A percentile compares a stretch with the other conserved stretches of the same genome.
Conservation (phyloP, 306 rosid species). For the Ceratonia siliqua region DNA sequence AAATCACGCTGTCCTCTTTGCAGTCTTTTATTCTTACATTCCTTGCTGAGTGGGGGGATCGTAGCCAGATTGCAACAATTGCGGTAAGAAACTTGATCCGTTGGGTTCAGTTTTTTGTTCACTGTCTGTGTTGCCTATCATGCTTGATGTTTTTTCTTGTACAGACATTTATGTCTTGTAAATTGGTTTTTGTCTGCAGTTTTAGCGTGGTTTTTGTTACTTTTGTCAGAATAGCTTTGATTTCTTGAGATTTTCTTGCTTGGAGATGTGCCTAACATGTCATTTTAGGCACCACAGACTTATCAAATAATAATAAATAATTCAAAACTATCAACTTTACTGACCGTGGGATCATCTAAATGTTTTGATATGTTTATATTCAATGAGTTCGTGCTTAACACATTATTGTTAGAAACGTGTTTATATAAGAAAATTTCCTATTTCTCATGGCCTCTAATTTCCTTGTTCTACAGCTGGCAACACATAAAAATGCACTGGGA, state of each 20-base stretch:
- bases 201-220: too few relatives aligned
- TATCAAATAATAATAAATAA: background rate
- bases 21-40: conserved; percentile 93
- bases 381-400: background rate
- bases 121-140: background rate
- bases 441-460: background rate
- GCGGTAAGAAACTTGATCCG: conserved; percentile 64
- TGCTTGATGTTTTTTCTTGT: background rate
- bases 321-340: background rate
- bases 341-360: background rate
- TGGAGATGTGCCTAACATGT: background rate
- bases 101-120: background rate
- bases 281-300: background rate
- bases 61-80: conserved; percentile 98
- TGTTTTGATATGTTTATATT: background rate
- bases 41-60: conserved; percentile 99
- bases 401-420: background rate
- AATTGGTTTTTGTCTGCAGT: too few relatives aligned
- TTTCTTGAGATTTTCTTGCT: background rate
- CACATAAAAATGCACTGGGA: conserved; percentile 95
- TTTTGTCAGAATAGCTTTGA: background rate
- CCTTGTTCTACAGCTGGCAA: conserved; percentile 69
- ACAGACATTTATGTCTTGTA: background rate
- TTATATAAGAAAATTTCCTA: background rate
- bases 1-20: conserved; percentile 16